phyloP scores from a whole-genome alignment of 2,329 filamentous ascomycete species.

The Colletotrichum somersetense region DNA sequence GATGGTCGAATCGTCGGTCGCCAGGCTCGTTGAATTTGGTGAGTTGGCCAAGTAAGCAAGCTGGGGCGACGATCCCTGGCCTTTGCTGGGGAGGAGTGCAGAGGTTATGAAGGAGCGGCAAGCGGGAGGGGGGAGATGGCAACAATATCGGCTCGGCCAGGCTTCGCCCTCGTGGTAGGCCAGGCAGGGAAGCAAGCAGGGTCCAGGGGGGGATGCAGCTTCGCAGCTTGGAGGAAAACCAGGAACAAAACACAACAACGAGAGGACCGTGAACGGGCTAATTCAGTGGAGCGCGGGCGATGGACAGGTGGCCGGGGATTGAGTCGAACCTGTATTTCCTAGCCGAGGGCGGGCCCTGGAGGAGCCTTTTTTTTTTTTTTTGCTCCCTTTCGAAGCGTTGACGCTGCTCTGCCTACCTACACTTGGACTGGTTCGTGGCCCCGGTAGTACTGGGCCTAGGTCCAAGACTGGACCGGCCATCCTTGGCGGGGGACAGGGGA shows the following conservation, averaged over 20 bases:
- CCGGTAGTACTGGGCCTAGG: conserved; percentile 12
- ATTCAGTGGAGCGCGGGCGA: conserved; percentile 26
- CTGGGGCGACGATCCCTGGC: conserved; percentile 31
- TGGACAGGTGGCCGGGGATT: conserved; percentile 10
- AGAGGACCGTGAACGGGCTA: conserved; percentile 24
- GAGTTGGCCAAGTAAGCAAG: conserved; percentile 24
- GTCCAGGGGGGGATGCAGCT: conserved; percentile 14
- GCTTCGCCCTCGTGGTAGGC: conserved; percentile 27
- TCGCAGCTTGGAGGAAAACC: conserved; percentile 15
- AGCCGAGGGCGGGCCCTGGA: not conserved
- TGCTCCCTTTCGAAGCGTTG: not conserved
- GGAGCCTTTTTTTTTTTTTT: not conserved
- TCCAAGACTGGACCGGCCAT: conserved; percentile 8
- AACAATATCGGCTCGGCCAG: conserved; percentile 39
- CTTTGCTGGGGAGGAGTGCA: conserved; percentile 21
- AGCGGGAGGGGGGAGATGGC: conserved; percentile 1
- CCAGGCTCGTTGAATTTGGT: conserved; percentile 15
- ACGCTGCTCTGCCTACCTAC: not conserved
- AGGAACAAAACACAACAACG: conserved; percentile 21
- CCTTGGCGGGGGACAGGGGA: conserved; percentile 32
- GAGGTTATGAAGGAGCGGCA: conserved; percentile 24
- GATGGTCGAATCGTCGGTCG: conserved; percentile 7
- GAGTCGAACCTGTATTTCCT: conserved; percentile 14
- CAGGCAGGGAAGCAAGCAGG: conserved; percentile 22
- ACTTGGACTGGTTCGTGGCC: conserved; percentile 36